A percentile compares a stretch with the other conserved stretches of the same genome.
Conservation (phyloP, 2,329 filamentous ascomycete genomes). For the Didymosphaeria variabile region DNA sequence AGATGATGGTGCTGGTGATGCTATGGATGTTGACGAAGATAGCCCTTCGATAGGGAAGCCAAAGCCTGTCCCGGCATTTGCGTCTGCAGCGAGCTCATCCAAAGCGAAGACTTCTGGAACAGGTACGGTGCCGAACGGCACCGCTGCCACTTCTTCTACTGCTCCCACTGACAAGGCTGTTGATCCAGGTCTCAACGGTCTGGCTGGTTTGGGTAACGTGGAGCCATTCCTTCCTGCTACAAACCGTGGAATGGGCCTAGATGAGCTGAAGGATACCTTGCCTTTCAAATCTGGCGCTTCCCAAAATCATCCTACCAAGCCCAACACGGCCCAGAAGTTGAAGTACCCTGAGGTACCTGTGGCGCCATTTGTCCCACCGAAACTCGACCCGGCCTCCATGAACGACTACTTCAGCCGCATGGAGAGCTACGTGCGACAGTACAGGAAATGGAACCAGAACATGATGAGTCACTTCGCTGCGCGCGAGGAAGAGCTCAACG, state of each 20-base stretch:
- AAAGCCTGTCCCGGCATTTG: constrained; percentile 19
- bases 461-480: constrained; percentile 66
- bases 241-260: constrained; percentile 61
- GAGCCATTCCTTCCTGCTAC: constrained; percentile 59
- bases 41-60: constrained; percentile 33
- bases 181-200: constrained; percentile 49
- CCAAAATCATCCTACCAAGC: constrained; percentile 53
- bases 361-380: constrained; percentile 55
- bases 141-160: constrained; percentile 26
- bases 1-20: constrained; percentile 47
- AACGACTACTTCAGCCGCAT: constrained; percentile 63
- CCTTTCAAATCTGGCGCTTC: constrained; percentile 67
- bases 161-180: constrained; percentile 24
- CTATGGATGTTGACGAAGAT: constrained; percentile 59
- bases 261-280: constrained; percentile 62
- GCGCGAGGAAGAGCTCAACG: constrained; percentile 57
- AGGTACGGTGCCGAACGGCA: constrained; percentile 28
- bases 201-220: constrained; percentile 61
- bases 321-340: constrained; percentile 51
- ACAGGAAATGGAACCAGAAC: constrained; percentile 62
- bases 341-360: constrained; percentile 62
- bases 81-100: constrained; percentile 17
- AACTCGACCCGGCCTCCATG: constrained; percentile 59
- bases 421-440: constrained; percentile 65
- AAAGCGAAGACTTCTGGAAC: constrained; percentile 15